These are phyloP conservation scores for Borealophlyctis nickersoniae DNA, from an alignment of 192 early-diverging fungal genomes.

Conservation along the genomic window DNA sequence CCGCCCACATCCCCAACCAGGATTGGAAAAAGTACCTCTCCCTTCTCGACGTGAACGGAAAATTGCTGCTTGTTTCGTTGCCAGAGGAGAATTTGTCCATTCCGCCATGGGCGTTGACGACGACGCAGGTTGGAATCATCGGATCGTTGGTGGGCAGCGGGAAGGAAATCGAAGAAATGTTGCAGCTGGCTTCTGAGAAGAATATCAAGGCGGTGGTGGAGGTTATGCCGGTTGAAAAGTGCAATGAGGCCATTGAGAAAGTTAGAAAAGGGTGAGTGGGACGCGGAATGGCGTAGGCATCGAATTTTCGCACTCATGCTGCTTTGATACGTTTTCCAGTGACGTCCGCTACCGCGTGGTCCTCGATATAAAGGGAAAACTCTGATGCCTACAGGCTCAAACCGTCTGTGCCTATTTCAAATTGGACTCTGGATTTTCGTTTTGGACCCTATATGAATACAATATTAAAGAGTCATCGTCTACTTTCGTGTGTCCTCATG, in stretches of 20 bases:
- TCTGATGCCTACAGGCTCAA: no score
- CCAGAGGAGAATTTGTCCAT: constrained; percentile 56
- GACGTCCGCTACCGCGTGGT: no score
- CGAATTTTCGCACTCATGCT: no score
- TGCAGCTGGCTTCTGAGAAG: constrained; percentile 67
- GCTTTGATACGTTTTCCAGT: no score
- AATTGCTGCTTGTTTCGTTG: constrained; percentile 61
- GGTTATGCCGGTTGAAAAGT: constrained; percentile 56
- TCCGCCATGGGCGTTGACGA: constrained; percentile 28
- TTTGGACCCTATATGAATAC: no score
- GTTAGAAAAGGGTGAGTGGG: no score
- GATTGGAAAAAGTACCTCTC: constrained; percentile 4
- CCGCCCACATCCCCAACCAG: constrained; percentile 21
- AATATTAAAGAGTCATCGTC: no score
- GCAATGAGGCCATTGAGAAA: constrained; percentile 57
- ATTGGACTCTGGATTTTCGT: no score
- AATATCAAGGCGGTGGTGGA: constrained; percentile 67
- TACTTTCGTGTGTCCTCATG: no score
- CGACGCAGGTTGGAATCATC: constrained; percentile 50
- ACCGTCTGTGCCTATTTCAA: no score
- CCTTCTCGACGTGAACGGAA: constrained; percentile 47
- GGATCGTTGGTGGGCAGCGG: constrained; percentile 67
- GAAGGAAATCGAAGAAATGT: constrained; percentile 56
- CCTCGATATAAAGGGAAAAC: no score
- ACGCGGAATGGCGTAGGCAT: no score